A percentile compares a stretch with the other conserved stretches of the same genome.
These are phyloP conservation scores for Ogataea chonburiensis DNA, from an alignment of 805 yeast genomes.

Conservation along the genomic window DNA sequence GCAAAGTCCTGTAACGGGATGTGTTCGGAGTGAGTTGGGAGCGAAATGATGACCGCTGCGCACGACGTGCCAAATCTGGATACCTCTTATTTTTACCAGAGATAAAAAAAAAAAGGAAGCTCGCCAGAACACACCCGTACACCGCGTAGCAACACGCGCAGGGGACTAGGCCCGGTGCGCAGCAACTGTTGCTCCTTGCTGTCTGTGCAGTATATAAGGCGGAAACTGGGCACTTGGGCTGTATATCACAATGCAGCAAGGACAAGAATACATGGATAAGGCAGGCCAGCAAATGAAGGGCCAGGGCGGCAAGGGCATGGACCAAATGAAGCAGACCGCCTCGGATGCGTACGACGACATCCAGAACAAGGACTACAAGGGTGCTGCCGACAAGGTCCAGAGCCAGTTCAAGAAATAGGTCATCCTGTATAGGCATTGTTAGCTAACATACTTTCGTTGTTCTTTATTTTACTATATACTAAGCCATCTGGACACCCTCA, in stretches of 20 bases:
- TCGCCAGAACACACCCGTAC: constrained; percentile 5
- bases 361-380: constrained; percentile 68
- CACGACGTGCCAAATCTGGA: background rate
- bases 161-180: background rate
- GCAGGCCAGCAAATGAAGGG: constrained; percentile 56
- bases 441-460: background rate
- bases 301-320: constrained; percentile 62
- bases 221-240: too few relatives aligned
- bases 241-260: constrained; percentile 6
- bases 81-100: background rate
- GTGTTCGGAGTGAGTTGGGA: constrained; percentile 6
- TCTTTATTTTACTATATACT: constrained; percentile 29
- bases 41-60: constrained; percentile 2
- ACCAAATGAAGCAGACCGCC: constrained; percentile 68
- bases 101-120: background rate
- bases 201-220: background rate
- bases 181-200: constrained; percentile 3
- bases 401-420: constrained; percentile 54
- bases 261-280: constrained; percentile 76
- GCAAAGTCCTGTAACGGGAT: constrained; percentile 24
- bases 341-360: constrained; percentile 66
- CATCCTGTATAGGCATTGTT: too few relatives aligned
- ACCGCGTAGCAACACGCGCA: constrained; percentile 5
- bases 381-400: constrained; percentile 63
- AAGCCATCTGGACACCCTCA: constrained; percentile 56